Evolutionary conservation across 345 rosid genomes (phyloP).

Genomic region (Eucalyptus sp.): DNA sequence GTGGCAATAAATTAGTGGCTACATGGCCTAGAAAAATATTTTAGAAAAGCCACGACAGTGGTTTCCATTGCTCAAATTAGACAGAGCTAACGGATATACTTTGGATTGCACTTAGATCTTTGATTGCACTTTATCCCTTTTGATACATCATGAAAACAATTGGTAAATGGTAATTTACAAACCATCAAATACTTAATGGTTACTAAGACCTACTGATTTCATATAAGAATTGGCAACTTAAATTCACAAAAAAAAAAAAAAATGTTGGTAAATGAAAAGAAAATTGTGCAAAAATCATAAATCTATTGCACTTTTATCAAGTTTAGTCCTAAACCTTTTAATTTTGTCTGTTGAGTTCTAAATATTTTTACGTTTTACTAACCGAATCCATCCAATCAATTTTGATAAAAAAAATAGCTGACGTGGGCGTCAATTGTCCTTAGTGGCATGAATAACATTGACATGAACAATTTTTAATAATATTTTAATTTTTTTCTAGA

Average conservation of each 20-base stretch:
- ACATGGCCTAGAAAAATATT: neutral
- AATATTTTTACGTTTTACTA: no score
- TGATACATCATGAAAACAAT: neutral
- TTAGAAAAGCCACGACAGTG: neutral
- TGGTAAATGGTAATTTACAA: neutral
- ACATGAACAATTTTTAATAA: no score
- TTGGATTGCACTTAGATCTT: neutral
- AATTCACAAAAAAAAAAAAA: neutral
- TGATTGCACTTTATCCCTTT: neutral
- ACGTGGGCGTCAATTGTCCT: no score
- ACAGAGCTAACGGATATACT: neutral
- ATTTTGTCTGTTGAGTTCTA: no score
- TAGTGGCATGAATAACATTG: fast-evolving
- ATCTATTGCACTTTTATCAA: no score
- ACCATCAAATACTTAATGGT: neutral
- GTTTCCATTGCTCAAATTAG: neutral
- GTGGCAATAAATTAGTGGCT: neutral
- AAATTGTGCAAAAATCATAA: no score
- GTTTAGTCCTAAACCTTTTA: no score
- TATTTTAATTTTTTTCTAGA: no score
- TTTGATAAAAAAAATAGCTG: no score
- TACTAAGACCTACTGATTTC: neutral
- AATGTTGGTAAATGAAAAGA: neutral
- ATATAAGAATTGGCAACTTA: neutral
- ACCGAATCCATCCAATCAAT: no score